Evolutionary conservation across 78 protist genomes (phyloP).

Genomic region (Dictyostelium capitatum): DNA sequence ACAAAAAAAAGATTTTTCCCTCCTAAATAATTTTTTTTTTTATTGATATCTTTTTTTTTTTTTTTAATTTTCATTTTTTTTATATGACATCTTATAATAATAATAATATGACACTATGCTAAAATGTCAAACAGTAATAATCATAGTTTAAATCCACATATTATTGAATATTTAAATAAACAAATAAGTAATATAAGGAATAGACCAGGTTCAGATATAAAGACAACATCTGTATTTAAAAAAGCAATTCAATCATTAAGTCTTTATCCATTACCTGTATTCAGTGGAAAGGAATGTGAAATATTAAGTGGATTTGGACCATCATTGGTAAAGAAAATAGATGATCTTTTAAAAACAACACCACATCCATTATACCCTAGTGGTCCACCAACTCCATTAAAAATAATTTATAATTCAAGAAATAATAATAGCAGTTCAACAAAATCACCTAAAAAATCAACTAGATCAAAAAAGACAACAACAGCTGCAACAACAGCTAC

Average conservation of each 20-base stretch:
- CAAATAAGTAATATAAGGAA: neutral
- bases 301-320: conserved; percentile 58
- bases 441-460: neutral
- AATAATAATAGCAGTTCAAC: neutral
- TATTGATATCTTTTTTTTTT: neutral
- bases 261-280: conserved; percentile 61
- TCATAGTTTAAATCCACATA: conserved; percentile 5
- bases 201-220: conserved; percentile 28
- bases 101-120: neutral
- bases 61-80: neutral
- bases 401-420: neutral
- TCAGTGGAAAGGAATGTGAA: conserved; percentile 55
- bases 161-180: neutral
- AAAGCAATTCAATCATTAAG: conserved; percentile 50
- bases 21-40: neutral
- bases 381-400: conserved; percentile 71
- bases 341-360: neutral
- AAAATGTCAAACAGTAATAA: neutral
- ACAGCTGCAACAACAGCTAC: neutral
- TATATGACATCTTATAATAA: neutral
- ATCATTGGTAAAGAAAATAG: conserved; percentile 33
- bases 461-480: neutral
- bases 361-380: conserved; percentile 46
- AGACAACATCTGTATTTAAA: conserved; percentile 21
- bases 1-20: too few species aligned